Evolutionary conservation across 768 basidiomycete species (phyloP), one percentile per base, ranked within the genome.

Genomic region (Leccinellum albellum): DNA sequence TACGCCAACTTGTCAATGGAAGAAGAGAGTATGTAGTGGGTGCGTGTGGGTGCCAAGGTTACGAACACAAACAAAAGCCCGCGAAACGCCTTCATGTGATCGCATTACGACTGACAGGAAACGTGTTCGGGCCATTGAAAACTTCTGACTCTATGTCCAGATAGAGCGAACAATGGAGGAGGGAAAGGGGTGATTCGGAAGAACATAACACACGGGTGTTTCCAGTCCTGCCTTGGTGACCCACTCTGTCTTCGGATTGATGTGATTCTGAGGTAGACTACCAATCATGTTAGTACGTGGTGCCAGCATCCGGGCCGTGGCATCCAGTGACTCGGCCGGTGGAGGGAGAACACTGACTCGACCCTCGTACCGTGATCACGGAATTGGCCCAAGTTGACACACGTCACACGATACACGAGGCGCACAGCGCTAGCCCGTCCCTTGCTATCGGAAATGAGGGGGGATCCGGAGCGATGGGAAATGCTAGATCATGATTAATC

Each of bases 91-190:
- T 1, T 40, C n/a, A 20, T 40, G 31, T 32, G 37, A 40, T 40
- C 37, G 37, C 37, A 40, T 40, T 40, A 20, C 37, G 37, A 40
- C 37, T 40, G 37, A 40, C 37, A 40, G n/a, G 10, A 40, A 40
- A 40, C 37, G 37, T 40, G 37, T 40, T 8, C 44, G 20, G 21
- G 44, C 17, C 15, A 21, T 21, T 15, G 14, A 26, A 17, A 28
- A 15, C 14, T 47, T 40, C 37, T 40, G 37, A 40, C 37, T 40
- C 37, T 40, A 29, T 8, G 40, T 57, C 61, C 42, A 28, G 33
- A 62, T 52, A 5, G 6, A 50, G 61, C 52, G 56, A 33, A 63
- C 61, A 62, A 62, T 62, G 56, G 56, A 3, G 17, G 32, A 26
- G 6, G 13, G 10, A 47, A 47, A 26, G 14, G 46, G n/a, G 45